These are phyloP conservation scores for Trichoderma sp. DNA, from an alignment of 2,329 filamentous ascomycete species.

Conservation along the genomic window DNA sequence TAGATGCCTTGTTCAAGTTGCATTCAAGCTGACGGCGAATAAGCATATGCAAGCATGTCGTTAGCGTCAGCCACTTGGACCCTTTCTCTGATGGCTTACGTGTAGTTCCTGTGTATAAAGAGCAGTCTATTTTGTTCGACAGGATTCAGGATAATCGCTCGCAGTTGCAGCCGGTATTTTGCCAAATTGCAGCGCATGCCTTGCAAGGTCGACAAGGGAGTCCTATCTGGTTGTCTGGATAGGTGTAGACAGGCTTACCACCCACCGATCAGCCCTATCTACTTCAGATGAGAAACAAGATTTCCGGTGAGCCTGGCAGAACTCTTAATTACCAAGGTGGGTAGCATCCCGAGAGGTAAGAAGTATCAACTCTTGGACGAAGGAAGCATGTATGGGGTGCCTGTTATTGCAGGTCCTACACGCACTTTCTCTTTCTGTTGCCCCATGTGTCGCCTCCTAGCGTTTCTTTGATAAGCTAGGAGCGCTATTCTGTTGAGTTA, in stretches of 20 bases:
- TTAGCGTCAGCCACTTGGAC: not conserved
- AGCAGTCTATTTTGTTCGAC: too few relatives aligned
- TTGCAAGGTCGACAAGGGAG: not conserved
- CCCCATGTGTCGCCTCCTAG: not conserved
- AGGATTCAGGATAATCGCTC: not conserved
- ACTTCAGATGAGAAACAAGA: not conserved
- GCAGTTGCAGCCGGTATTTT: not conserved
- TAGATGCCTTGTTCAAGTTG: conserved; percentile 1
- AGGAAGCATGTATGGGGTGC: not conserved
- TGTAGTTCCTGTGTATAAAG: not conserved
- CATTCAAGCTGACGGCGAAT: not conserved
- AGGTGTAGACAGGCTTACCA: not conserved
- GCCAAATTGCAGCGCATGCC: not conserved
- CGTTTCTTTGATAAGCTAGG: not conserved
- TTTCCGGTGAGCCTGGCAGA: not conserved
- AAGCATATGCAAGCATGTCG: not conserved
- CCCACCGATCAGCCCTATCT: not conserved
- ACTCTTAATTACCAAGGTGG: not conserved
- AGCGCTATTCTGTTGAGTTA: not conserved
- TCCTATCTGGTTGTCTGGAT: not conserved
- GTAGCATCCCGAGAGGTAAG: too few relatives aligned
- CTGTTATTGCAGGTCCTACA: not conserved
- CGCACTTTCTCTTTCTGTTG: too few relatives aligned
- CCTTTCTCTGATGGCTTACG: not conserved
- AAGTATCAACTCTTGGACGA: not conserved